phyloP scores from a whole-genome alignment of 352 stramenopile genomes.

The Globisporangium megalacanthum region DNA sequence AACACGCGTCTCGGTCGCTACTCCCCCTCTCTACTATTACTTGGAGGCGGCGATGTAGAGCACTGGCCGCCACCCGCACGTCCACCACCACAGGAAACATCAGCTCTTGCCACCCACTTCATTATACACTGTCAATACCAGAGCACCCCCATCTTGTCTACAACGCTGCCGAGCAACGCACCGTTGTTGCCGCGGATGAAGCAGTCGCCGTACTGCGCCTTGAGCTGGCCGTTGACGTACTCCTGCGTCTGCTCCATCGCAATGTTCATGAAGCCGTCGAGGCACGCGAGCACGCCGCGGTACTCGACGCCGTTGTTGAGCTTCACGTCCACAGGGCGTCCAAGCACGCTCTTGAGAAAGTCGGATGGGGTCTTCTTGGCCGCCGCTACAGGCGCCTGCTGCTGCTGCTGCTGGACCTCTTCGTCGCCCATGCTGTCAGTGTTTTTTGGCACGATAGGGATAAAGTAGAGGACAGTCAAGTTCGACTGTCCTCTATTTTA shows the following conservation, averaged over 20 bases:
- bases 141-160: no score
- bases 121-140: background rate
- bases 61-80: constrained; percentile 24
- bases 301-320: constrained; percentile 99
- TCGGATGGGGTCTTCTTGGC: constrained; percentile 87
- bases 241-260: constrained; percentile 99
- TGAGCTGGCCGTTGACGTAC: constrained; percentile 98
- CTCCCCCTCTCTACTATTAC: constrained; percentile 14
- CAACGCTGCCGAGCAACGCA: constrained; percentile 19
- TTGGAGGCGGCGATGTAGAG: constrained; percentile 85
- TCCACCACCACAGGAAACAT: background rate
- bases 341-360: constrained; percentile 92
- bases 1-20: no score
- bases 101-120: background rate
- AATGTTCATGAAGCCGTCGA: constrained; percentile 99
- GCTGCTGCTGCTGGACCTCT: constrained; percentile 13
- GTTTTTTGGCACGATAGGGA: constrained; percentile 4
- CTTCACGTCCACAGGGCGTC: constrained; percentile 96
- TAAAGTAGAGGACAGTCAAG: constrained; percentile 8
- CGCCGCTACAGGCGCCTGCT: constrained; percentile 24
- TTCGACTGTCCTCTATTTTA: background rate
- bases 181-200: constrained; percentile 99
- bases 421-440: constrained; percentile 6
- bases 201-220: constrained; percentile 99
- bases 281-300: constrained; percentile 96